Base-by-base conservation (phyloP, 768 basidiomycete genomes). In the Paxillus involutus region DNA sequence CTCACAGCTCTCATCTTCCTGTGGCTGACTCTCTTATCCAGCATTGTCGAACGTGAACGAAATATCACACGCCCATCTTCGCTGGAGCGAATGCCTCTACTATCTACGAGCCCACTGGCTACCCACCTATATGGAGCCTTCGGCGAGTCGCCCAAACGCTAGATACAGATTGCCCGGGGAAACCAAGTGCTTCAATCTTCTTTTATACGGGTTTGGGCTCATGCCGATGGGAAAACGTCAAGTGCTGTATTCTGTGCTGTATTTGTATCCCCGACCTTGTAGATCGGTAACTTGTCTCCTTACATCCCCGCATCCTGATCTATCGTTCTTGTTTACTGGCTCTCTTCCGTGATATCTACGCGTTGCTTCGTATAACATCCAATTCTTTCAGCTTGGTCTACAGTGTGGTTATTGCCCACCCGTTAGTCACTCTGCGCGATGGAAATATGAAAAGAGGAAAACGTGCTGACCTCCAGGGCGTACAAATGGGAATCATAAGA, bases 401-500 rank as follows among this genome's bases (percentile, higher is more conserved):
- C 32, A 21, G 14, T 52, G 32, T 11, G 30, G 29, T 19, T 36
- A 21, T 35, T 39, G 11, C 41, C 14, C 21, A 29, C 9, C 7
- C 14, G 9, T 45, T 29, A 29, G 37, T 16, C 37, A 7, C 35
- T 13, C 36, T 21, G 43, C 17, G 2, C 3, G 16, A 41, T 17
- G 6, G 3, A 37, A 40, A 11, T 10, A 45, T 21, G 43, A 33
- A 14, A 14, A 16, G n/a, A 12, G 33, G 9, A 11, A 35, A 9
- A 35, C 35, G n/a, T 24, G 29, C 78, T 40, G 54, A 87, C 89
- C 79, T 94, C 92, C 0, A 94, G 78, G 2, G 87, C 83, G 53
- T 78, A 85, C 12, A 94, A 68, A 74, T 94, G 86, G 0, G 85
- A 84, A 59, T 94, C 92, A 52, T 81, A 72, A 1, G 89, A 89